These are phyloP conservation scores for Ustilago loliicola DNA, from an alignment of 1,284 basidiomycete genomes.

Conservation along the genomic window DNA sequence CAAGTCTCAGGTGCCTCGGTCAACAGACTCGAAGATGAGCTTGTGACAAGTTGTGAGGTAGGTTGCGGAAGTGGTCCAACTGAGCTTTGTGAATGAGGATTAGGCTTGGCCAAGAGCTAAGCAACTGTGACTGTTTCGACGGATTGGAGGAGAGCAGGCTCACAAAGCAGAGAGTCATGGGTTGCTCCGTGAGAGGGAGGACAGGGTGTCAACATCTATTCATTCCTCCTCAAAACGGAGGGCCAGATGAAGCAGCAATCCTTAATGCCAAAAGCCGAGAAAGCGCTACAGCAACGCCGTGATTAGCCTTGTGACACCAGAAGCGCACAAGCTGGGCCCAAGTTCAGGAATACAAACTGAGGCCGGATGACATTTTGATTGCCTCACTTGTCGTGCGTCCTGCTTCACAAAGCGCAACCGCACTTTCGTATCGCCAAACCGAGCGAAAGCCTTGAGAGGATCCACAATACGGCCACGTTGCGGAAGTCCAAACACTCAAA, in stretches of 20 bases:
- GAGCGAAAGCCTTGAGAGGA: too few species aligned
- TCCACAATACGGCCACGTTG: too few species aligned
- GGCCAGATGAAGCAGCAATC: neutral
- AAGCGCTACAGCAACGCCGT: neutral
- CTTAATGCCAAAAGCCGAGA: neutral
- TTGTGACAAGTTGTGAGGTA: too few species aligned
- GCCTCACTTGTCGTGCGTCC: too few species aligned
- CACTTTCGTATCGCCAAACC: too few species aligned
- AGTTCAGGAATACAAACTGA: neutral
- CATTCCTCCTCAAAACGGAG: constrained; percentile 17
- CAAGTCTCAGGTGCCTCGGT: neutral
- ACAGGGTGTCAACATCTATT: constrained; percentile 34
- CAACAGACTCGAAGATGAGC: neutral
- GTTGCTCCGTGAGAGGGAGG: neutral
- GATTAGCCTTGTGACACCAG: constrained; percentile 1
- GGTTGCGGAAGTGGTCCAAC: neutral
- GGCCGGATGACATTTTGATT: too few species aligned
- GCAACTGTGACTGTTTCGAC: neutral
- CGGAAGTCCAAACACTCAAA: too few species aligned
- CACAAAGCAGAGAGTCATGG: neutral
- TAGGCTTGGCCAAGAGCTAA: too few species aligned
- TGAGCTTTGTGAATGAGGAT: neutral
- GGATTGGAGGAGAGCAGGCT: neutral
- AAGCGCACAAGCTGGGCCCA: neutral
- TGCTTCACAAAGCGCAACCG: too few species aligned